A percentile compares a stretch with the other conserved stretches of the same genome.
Evolutionary conservation across 106 monocot species (phyloP).

Genomic region (Alisma plantagoaquatica): DNA sequence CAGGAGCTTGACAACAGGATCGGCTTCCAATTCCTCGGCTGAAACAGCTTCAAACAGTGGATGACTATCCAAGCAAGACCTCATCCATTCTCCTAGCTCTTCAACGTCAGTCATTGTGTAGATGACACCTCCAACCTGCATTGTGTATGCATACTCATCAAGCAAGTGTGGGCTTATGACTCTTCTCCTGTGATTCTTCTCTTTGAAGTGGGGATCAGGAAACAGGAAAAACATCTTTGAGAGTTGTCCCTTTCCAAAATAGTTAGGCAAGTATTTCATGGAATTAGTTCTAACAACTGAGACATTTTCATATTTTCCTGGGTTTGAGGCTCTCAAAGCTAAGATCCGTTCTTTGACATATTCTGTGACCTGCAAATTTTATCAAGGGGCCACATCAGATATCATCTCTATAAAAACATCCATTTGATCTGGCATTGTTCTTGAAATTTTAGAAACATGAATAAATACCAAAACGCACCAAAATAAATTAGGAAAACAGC

Average conservation of each 20-base stretch:
- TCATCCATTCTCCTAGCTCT: slow-evolving; percentile 94
- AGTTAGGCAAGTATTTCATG: slow-evolving; percentile 96
- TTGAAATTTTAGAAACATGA: no score
- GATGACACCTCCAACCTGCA: slow-evolving; percentile 65
- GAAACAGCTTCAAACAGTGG: slow-evolving; percentile 62
- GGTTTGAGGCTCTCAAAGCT: slow-evolving; percentile 63
- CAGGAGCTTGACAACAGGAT: slow-evolving; percentile 68
- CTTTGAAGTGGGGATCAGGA: slow-evolving; percentile 97
- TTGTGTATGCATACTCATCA: slow-evolving; percentile 81
- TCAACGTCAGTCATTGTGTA: slow-evolving; percentile 95
- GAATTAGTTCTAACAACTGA: slow-evolving; percentile 91
- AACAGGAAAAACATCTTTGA: slow-evolving; percentile 96
- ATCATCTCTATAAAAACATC: background rate
- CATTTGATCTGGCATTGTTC: no score
- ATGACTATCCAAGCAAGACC: slow-evolving; percentile 73
- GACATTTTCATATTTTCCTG: slow-evolving; percentile 74
- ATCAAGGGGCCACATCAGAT: background rate
- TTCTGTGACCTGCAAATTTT: slow-evolving; percentile 74
- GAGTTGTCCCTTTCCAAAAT: slow-evolving; percentile 82
- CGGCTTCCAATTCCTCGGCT: slow-evolving; percentile 39
- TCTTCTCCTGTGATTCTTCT: slow-evolving; percentile 88
- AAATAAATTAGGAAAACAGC: no score
- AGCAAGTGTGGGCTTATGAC: slow-evolving; percentile 84
- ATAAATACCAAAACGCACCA: no score
- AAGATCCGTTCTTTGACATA: slow-evolving; percentile 93